Percentiles rank a stretch among this genome's conserved stretches.
phyloP scores from a whole-genome alignment of 2,329 filamentous ascomycete genomes.

The Aspergillus versicolor region DNA sequence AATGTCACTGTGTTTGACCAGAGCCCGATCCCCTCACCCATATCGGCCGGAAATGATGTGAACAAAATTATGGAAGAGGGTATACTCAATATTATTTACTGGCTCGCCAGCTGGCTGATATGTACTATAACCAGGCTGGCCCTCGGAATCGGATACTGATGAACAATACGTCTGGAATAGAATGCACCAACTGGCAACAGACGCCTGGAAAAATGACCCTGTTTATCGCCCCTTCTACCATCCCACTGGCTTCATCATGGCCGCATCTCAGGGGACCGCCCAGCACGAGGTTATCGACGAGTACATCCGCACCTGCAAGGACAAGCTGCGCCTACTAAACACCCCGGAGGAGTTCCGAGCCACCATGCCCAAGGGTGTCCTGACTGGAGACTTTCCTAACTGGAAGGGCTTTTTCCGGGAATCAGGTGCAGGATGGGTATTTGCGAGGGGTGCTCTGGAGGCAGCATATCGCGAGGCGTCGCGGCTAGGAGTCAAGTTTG shows the following conservation, averaged over 20 bases:
- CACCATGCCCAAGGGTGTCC: slow-evolving; percentile 53
- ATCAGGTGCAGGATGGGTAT: slow-evolving; percentile 53
- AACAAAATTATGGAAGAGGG: slow-evolving; percentile 46
- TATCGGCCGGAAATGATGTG: slow-evolving; percentile 52
- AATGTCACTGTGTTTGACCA: slow-evolving; percentile 52
- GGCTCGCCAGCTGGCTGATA: no score
- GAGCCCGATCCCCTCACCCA: slow-evolving; percentile 46
- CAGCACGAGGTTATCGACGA: slow-evolving; percentile 34
- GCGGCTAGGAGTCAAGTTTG: neutral
- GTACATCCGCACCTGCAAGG: slow-evolving; percentile 15
- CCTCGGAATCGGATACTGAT: neutral
- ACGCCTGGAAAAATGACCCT: slow-evolving; percentile 43
- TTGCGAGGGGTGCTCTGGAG: slow-evolving; percentile 50
- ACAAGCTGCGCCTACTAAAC: slow-evolving; percentile 36
- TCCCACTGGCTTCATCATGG: slow-evolving; percentile 45
- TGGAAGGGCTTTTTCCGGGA: slow-evolving; percentile 51
- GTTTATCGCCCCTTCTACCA: slow-evolving; percentile 49
- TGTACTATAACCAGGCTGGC: neutral
- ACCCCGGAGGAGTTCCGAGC: slow-evolving; percentile 48
- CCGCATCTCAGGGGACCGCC: slow-evolving; percentile 38
- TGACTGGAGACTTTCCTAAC: slow-evolving; percentile 50
- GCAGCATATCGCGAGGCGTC: slow-evolving; percentile 11
- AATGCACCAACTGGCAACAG: slow-evolving; percentile 9
- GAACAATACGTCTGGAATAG: slow-evolving; percentile 2
- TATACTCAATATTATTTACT: neutral